Conservation (phyloP, 2,329 filamentous ascomycete species). For the Calonectria fujianensis region DNA sequence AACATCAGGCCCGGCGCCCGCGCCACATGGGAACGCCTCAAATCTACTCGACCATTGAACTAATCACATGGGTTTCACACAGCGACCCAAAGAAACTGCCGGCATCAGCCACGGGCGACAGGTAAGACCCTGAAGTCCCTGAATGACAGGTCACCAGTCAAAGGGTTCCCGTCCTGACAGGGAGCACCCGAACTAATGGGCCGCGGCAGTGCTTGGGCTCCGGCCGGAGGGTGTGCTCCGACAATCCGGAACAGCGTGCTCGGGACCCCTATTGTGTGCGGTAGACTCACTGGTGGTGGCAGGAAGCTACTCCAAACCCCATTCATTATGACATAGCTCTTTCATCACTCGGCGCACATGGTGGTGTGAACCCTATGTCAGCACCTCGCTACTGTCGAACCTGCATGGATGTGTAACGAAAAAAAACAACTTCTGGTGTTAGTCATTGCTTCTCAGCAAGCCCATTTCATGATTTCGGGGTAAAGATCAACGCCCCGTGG, state of each 20-base stretch:
- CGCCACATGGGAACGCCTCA: background rate
- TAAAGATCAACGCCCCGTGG: conserved; percentile 14
- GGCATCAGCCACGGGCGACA: conserved; percentile 14
- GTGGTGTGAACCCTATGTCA: conserved; percentile 11
- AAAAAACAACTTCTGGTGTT: conserved; percentile 11
- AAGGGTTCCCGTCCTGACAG: conserved; percentile 4
- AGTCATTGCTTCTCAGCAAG: conserved; percentile 11
- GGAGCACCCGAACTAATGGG: background rate
- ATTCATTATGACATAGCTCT: background rate
- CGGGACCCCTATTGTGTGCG: conserved; percentile 14
- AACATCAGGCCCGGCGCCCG: background rate
- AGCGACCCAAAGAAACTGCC: background rate
- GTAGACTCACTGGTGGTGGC: background rate
- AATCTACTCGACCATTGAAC: background rate
- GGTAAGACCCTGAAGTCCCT: background rate
- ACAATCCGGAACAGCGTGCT: background rate
- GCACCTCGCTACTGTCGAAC: background rate
- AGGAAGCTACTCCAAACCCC: background rate
- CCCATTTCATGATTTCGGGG: background rate
- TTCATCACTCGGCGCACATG: background rate
- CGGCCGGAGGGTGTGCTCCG: background rate
- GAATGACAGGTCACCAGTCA: background rate
- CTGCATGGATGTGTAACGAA: conserved; percentile 4
- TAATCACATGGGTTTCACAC: background rate
- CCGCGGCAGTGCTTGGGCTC: background rate